phyloP scores from a whole-genome alignment of 2,329 filamentous ascomycete genomes.

The Colletotrichum sp. region DNA sequence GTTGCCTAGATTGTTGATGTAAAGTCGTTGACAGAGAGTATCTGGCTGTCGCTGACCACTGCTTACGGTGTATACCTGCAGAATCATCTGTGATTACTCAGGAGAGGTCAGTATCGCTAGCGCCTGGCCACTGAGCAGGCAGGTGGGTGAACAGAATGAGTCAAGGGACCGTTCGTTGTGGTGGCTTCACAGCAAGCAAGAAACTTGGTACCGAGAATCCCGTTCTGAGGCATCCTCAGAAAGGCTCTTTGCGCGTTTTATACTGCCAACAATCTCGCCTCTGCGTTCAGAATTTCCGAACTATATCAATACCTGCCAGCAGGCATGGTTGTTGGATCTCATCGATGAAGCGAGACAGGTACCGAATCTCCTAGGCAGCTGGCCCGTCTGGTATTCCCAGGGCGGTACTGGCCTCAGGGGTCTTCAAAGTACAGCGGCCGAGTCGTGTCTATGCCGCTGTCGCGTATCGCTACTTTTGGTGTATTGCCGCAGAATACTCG shows the following conservation, averaged over 20 bases:
- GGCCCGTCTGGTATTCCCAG: background rate
- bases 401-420: rapidly evolving
- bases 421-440: rapidly evolving
- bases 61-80: background rate
- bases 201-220: no score
- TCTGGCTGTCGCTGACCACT: rapidly evolving
- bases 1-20: no score
- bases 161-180: no score
- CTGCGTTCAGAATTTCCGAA: rapidly evolving
- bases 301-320: background rate
- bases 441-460: rapidly evolving
- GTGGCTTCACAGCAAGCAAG: no score
- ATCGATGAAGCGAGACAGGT: background rate
- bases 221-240: background rate
- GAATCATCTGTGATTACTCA: background rate
- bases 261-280: rapidly evolving
- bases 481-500: background rate
- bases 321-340: background rate
- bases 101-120: no score
- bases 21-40: no score
- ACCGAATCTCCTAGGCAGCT: background rate
- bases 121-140: no score
- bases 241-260: rapidly evolving
- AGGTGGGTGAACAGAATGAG: no score
- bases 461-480: background rate